Evolutionary conservation across 768 basidiomycete species (phyloP), one percentile per base, ranked within the genome.

Genomic region (Boletus subparvulus): DNA sequence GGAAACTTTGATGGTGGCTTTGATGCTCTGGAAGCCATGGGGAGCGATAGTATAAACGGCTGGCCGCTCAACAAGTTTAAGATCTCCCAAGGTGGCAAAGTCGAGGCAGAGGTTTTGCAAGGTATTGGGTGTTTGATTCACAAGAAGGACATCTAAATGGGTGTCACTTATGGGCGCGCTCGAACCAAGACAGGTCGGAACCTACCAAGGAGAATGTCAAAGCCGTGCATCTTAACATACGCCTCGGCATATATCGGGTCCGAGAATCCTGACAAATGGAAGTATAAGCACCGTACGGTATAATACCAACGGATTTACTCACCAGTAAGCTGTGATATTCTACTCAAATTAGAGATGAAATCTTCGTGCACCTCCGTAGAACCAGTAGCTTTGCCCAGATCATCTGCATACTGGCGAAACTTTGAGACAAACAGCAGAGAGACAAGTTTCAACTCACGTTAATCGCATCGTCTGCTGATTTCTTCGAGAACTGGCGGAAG

Each of bases 241-340:
- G 96, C 95, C 71, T 99, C 97, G 9, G 95, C 95, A 65, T 98
- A 98, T 60, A 99, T 93, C 12, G 96, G 93, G 70, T 98, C 97
- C 28, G 95, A 97, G 82, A 98, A 98, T 33, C 96, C 94, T 86
- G 63, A 43, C 35, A 24, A 50, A 47, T 40, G 9, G 21, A 48
- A 50, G 33, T 43, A 47, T 48, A 39, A 55, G 26, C 21, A 28
- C 32, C 3, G 11, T 14, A 7, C 39, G 16, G 40, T 24, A 24
- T 4, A 37, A 41, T 13, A 19, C 21, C 13, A 30, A 40, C 26
- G 17, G 19, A 44, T n/a, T 26, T 41, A 56, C 78, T 55, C 60
- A 88, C 92, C 92, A 44, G 95, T 98, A 41, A 98, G 83, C 69
- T 97, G 95, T 14, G 93, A 88, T 60, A 98, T 95, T 24, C 91